phyloP scores from a whole-genome alignment of 176 grass and related monocot species.

The Alopecurus myosuroides region DNA sequence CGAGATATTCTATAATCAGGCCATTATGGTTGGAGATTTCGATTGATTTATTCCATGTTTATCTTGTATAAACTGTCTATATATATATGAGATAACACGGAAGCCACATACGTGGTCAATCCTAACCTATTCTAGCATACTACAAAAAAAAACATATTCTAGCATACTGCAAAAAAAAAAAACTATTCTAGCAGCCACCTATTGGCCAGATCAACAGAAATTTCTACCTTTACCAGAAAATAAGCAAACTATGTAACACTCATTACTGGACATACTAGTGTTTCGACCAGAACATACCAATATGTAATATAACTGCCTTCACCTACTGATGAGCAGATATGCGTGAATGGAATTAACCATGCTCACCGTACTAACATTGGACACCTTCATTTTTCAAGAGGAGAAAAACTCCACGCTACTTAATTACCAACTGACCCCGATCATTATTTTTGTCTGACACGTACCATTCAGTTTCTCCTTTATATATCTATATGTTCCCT shows the following conservation, averaged over 20 bases:
- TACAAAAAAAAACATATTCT: too few relatives aligned
- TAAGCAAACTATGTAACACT: not conserved
- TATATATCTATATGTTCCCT: not conserved
- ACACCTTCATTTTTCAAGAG: not conserved
- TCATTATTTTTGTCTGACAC: not conserved
- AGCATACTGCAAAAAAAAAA: too few relatives aligned
- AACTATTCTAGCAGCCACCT: too few relatives aligned
- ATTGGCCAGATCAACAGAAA: not conserved
- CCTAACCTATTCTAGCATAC: too few relatives aligned
- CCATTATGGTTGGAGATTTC: too few relatives aligned
- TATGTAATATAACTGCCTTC: not conserved
- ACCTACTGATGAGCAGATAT: too few relatives aligned
- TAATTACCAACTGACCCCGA: not conserved
- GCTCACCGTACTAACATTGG: not conserved
- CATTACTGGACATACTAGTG: not conserved
- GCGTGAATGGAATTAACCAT: not conserved
- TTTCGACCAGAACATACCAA: not conserved
- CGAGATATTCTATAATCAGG: too few relatives aligned
- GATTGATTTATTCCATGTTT: too few relatives aligned
- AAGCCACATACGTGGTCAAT: too few relatives aligned
- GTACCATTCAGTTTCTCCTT: not conserved
- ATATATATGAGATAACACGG: too few relatives aligned
- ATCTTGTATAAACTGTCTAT: too few relatives aligned
- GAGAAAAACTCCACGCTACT: not conserved
- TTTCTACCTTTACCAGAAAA: slow-evolving; percentile 13